phyloP scores from a whole-genome alignment of 257 asterid genomes.

The Rehmannia glutinosa region DNA sequence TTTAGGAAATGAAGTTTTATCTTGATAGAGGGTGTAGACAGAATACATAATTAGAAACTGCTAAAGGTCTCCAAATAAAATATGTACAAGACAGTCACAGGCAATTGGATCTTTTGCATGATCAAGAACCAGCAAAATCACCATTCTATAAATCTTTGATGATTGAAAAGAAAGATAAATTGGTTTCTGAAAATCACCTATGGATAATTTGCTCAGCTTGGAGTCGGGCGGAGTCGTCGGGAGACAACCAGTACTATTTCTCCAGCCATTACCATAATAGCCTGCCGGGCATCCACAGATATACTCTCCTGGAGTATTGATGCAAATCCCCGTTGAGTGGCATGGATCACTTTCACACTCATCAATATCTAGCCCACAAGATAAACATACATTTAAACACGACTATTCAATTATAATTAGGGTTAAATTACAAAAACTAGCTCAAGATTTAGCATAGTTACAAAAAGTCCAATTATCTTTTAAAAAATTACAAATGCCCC shows the following conservation, averaged over 20 bases:
- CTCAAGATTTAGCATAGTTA: no score
- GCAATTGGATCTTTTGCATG: neutral
- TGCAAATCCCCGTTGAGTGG: constrained; percentile 21
- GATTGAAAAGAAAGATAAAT: neutral
- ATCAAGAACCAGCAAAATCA: neutral
- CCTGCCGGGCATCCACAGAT: constrained; percentile 16
- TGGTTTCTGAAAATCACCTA: constrained; percentile 18
- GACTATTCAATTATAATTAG: no score
- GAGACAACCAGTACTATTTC: constrained; percentile 13
- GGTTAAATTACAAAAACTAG: no score
- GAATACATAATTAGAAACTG: no score
- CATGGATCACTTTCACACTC: constrained; percentile 27
- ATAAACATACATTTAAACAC: no score
- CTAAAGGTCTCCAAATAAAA: no score
- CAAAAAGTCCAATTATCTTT: neutral
- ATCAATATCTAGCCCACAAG: constrained; percentile 14
- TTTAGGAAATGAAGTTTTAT: no score
- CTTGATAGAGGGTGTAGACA: no score
- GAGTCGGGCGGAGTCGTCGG: neutral
- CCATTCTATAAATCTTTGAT: neutral
- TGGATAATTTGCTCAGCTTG: constrained; percentile 16
- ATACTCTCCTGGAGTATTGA: constrained; percentile 18
- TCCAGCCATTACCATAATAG: constrained; percentile 8
- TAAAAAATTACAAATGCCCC: no score
- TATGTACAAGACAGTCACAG: neutral